A percentile compares a stretch with the other conserved stretches of the same genome.
These are phyloP conservation scores for Blastobotrys apis DNA, from an alignment of 1,139 yeast genomes.

Conservation along the genomic window DNA sequence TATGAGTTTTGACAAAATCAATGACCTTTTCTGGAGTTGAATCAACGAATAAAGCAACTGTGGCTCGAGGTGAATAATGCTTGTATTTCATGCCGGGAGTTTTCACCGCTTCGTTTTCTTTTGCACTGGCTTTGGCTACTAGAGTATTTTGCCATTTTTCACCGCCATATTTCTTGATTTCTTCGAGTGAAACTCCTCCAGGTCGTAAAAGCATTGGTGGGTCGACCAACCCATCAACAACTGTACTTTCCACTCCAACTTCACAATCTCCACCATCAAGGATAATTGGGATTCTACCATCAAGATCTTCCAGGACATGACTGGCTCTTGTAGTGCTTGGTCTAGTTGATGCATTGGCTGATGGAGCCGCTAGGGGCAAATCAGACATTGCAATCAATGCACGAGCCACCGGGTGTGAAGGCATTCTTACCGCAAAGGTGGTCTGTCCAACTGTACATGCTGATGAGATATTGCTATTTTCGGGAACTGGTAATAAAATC, in stretches of 20 bases:
- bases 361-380: conserved; percentile 92
- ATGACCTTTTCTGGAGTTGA: conserved; percentile 40
- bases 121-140: conserved; percentile 64
- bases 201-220: conserved; percentile 93
- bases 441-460: conserved; percentile 81
- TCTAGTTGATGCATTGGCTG: conserved; percentile 92
- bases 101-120: conserved; percentile 62
- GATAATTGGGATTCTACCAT: conserved; percentile 77
- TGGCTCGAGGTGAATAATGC: conserved; percentile 89
- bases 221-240: conserved; percentile 74
- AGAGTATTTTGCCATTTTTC: conserved; percentile 56
- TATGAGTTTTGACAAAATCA: conserved; percentile 19
- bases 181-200: conserved; percentile 85
- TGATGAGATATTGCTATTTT: conserved; percentile 53
- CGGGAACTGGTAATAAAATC: conserved; percentile 63
- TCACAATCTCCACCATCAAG: conserved; percentile 85
- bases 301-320: conserved; percentile 76
- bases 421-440: conserved; percentile 89
- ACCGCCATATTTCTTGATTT: conserved; percentile 62
- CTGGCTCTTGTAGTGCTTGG: conserved; percentile 89
- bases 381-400: conserved; percentile 85
- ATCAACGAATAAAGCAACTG: conserved; percentile 62
- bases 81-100: conserved; percentile 98
- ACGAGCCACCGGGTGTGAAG: conserved; percentile 81
- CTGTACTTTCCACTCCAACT: conserved; percentile 95